Percentiles rank a stretch among this genome's conserved stretches.
phyloP scores from a whole-genome alignment of 1,284 basidiomycete species.

The Sparassis latifolia region DNA sequence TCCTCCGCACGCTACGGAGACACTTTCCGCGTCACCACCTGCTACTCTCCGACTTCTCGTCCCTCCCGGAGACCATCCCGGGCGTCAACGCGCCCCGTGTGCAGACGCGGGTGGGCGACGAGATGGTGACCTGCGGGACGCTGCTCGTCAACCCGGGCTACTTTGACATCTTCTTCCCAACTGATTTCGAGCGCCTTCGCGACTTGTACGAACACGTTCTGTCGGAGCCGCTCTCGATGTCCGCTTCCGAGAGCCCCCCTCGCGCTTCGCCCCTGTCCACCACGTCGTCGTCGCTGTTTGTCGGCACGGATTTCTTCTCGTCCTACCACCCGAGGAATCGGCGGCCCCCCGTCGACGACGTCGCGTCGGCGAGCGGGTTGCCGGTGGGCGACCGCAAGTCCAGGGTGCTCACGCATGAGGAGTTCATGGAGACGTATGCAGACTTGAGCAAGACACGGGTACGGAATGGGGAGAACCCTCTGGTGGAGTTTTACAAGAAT shows the following conservation, averaged over 20 bases:
- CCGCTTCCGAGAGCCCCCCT: slow-evolving; percentile 24
- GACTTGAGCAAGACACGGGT: slow-evolving; percentile 62
- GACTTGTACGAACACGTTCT: slow-evolving; percentile 87
- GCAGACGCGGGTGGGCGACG: slow-evolving; percentile 83
- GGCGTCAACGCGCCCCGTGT: slow-evolving; percentile 93
- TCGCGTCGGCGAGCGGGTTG: slow-evolving; percentile 66
- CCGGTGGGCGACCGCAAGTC: slow-evolving; percentile 77
- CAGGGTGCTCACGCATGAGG: slow-evolving; percentile 75
- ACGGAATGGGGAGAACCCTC: slow-evolving; percentile 79
- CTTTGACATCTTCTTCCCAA: slow-evolving; percentile 99
- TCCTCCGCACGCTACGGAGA: slow-evolving; percentile 78
- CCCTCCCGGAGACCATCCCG: slow-evolving; percentile 80
- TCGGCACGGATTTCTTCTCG: slow-evolving; percentile 66
- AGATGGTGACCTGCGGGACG: slow-evolving; percentile 86
- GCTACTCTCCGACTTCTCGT: slow-evolving; percentile 88
- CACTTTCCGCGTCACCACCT: slow-evolving; percentile 90
- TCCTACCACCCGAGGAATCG: slow-evolving; percentile 52
- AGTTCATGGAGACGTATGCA: slow-evolving; percentile 81
- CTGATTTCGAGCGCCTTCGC: slow-evolving; percentile 78
- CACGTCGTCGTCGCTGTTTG: slow-evolving; percentile 42
- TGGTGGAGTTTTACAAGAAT: slow-evolving; percentile 85
- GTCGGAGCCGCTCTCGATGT: slow-evolving; percentile 39
- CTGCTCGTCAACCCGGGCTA: slow-evolving; percentile 92
- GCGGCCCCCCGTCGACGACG: slow-evolving; percentile 57
- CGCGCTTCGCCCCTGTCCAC: slow-evolving; percentile 43